These are phyloP conservation scores for Cystobasidium onofrii DNA, from an alignment of 768 basidiomycete species.

Conservation along the genomic window DNA sequence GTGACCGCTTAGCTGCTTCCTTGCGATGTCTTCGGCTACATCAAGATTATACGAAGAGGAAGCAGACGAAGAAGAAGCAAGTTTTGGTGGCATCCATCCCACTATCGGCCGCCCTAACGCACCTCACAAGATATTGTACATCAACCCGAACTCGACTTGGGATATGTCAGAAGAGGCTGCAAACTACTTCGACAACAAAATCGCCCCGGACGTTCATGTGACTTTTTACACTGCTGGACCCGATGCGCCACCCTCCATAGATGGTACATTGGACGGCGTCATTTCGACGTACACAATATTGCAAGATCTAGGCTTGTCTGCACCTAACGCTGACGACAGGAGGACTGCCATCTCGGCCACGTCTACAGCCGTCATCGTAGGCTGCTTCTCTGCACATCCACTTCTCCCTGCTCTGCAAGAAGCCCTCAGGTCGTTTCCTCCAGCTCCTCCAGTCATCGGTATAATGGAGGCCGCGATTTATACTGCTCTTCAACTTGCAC, in stretches of 20 bases:
- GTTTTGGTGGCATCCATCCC: no score
- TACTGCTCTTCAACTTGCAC: not conserved
- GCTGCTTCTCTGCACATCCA: not conserved
- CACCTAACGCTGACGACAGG: not conserved
- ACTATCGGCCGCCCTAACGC: not conserved
- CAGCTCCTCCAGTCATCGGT: not conserved
- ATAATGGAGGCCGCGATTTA: not conserved
- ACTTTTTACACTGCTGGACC: not conserved
- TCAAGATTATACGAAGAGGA: no score
- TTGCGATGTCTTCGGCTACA: no score
- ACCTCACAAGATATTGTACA: not conserved
- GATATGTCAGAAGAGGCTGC: not conserved
- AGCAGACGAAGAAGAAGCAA: no score
- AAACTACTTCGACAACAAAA: not conserved
- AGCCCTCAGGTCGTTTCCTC: not conserved
- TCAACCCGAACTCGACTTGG: not conserved
- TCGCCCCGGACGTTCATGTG: not conserved
- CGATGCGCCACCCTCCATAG: not conserved
- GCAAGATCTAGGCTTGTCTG: not conserved
- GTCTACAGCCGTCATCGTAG: not conserved
- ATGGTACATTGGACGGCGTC: not conserved
- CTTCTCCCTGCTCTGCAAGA: slow-evolving; percentile 1
- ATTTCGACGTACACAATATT: not conserved
- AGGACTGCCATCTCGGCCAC: not conserved
- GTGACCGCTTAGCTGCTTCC: no score